Evolutionary conservation across 805 yeast genomes (phyloP).

Genomic region (Wickerhamiella shivajii): DNA sequence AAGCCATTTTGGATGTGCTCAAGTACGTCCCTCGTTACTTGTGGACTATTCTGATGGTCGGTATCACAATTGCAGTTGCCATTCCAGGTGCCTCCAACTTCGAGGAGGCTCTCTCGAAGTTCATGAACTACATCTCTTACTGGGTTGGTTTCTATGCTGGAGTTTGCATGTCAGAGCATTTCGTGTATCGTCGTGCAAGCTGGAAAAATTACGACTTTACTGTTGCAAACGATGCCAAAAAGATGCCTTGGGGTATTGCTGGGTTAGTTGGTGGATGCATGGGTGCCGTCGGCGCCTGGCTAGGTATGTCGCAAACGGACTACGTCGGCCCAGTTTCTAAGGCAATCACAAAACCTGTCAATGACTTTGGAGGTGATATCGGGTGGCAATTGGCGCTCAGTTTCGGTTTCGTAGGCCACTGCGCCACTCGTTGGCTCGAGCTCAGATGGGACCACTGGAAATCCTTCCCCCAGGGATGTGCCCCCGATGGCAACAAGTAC

Average conservation of each 20-base stretch:
- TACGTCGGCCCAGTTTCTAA: conserved; percentile 56
- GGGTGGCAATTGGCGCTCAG: conserved; percentile 67
- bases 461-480: conserved; percentile 9
- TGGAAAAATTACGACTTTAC: conserved; percentile 46
- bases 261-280: conserved; percentile 65
- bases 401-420: conserved; percentile 43
- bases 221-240: conserved; percentile 40
- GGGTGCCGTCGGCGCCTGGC: conserved; percentile 72
- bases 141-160: conserved; percentile 77
- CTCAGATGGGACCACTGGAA: conserved; percentile 9
- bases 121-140: conserved; percentile 85
- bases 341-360: conserved; percentile 35
- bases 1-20: conserved; percentile 66
- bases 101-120: conserved; percentile 57
- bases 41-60: conserved; percentile 71
- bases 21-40: conserved; percentile 63
- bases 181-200: conserved; percentile 50
- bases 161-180: conserved; percentile 67
- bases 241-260: conserved; percentile 64
- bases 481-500: no score
- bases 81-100: conserved; percentile 78
- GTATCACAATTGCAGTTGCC: conserved; percentile 66
- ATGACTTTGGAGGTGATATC: conserved; percentile 58
- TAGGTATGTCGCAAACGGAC: conserved; percentile 84
- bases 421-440: conserved; percentile 17